Percentiles rank a stretch among this genome's conserved stretches.
Conservation (phyloP, 441 rosid genomes). For the Gossypium schwendimanii region DNA sequence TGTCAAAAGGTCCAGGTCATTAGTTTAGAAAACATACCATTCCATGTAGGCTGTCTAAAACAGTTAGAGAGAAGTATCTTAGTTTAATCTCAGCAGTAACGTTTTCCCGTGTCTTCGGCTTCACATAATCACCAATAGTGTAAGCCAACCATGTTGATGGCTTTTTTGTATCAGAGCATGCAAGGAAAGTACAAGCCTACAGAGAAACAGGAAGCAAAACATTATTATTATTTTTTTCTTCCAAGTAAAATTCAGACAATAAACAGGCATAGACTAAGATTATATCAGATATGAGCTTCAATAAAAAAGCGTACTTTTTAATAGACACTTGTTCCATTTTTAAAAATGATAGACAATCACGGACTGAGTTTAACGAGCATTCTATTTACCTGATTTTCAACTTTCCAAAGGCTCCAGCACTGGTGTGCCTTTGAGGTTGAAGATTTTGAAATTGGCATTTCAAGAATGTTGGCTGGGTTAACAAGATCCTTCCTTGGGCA, state of each 20-base stretch:
- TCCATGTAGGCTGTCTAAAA: constrained; percentile 86
- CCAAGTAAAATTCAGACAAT: constrained; percentile 12
- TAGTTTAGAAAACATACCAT: constrained; percentile 51
- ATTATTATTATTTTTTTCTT: constrained; percentile 5
- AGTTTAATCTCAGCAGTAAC: constrained; percentile 81
- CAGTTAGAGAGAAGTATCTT: constrained; percentile 78
- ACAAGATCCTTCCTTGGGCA: constrained; percentile 97
- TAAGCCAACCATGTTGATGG: constrained; percentile 80
- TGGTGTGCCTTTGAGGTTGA: constrained; percentile 70
- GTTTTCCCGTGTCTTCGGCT: constrained; percentile 85
- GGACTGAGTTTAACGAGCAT: constrained; percentile 10
- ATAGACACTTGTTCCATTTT: constrained; percentile 3
- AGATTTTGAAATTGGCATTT: constrained; percentile 73
- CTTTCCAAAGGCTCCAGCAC: constrained; percentile 98
- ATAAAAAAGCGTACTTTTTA: background rate
- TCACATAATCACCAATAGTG: constrained; percentile 77
- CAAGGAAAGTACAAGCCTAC: constrained; percentile 98
- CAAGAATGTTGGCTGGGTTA: constrained; percentile 72
- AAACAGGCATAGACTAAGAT: constrained; percentile 9
- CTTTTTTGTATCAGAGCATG: constrained; percentile 77
- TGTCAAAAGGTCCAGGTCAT: constrained; percentile 1
- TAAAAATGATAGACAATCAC: background rate
- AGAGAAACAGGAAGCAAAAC: constrained; percentile 25
- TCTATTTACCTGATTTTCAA: constrained; percentile 84
- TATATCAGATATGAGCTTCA: background rate